Conservation (phyloP, 2,329 filamentous ascomycete species). For the Diplodia intermedia region DNA sequence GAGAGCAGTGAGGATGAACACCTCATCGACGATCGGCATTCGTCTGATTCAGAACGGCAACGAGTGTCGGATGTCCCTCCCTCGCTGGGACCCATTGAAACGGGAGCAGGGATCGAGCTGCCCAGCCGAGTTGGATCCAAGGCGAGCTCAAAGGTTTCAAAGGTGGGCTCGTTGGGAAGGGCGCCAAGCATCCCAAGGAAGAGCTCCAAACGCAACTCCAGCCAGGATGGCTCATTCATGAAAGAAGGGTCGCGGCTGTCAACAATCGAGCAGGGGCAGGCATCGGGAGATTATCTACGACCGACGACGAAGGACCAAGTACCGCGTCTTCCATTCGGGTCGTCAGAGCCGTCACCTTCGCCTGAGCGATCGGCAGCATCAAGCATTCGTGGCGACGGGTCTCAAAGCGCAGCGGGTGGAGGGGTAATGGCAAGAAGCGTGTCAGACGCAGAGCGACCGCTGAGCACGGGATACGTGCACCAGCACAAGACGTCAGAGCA, state of each 20-base stretch:
- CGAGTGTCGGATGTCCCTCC: constrained; percentile 61
- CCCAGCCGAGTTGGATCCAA: constrained; percentile 69
- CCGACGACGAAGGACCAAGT: constrained; percentile 15
- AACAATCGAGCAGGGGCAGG: constrained; percentile 40
- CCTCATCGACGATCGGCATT: constrained; percentile 52
- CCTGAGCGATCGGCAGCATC: constrained; percentile 48
- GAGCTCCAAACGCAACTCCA: constrained; percentile 63
- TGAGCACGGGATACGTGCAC: constrained; percentile 50
- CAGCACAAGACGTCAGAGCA: constrained; percentile 49
- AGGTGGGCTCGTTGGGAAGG: constrained; percentile 33
- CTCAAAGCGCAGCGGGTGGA: neutral
- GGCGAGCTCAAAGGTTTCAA: constrained; percentile 54
- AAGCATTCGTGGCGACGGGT: constrained; percentile 35
- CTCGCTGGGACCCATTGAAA: constrained; percentile 65
- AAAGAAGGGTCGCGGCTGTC: constrained; percentile 41
- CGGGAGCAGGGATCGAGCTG: constrained; percentile 66
- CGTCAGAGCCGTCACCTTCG: constrained; percentile 45
- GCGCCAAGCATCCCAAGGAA: constrained; percentile 68
- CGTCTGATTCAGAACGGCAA: constrained; percentile 50
- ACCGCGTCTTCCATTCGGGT: constrained; percentile 48
- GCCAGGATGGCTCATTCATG: constrained; percentile 40
- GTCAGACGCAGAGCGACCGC: constrained; percentile 38
- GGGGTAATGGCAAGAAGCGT: constrained; percentile 8
- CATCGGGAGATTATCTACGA: constrained; percentile 15
- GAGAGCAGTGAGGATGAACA: constrained; percentile 10